Evolutionary conservation across 176 grass and related monocot species (phyloP).

Genomic region (Aegilops longissima): DNA sequence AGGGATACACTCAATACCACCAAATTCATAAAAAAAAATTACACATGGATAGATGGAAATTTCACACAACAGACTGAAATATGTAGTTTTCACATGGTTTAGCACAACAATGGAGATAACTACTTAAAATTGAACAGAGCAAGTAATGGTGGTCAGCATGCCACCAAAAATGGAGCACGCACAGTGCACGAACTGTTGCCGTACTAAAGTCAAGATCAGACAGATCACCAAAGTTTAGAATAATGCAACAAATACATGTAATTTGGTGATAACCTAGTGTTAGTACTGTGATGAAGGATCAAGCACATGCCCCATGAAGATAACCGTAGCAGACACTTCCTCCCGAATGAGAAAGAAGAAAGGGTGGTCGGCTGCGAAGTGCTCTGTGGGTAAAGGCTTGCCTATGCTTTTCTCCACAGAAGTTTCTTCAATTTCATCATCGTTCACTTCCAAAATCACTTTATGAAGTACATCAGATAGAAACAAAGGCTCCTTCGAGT

Average conservation of each 20-base stretch:
- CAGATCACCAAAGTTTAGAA: neutral
- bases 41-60: neutral
- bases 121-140: neutral
- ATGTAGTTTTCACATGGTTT: neutral
- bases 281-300: conserved; percentile 35
- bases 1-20: neutral
- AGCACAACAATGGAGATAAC: neutral
- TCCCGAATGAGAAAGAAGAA: conserved; percentile 55
- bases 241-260: neutral
- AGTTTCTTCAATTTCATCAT: conserved; percentile 29
- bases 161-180: neutral
- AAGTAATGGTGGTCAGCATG: neutral
- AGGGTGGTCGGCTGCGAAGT: conserved; percentile 39
- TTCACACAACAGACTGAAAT: conserved; percentile 10
- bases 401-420: conserved; percentile 13
- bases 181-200: neutral
- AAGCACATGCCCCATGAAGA: conserved; percentile 46
- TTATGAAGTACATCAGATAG: conserved; percentile 52
- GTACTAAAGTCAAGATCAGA: neutral
- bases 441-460: conserved; percentile 48
- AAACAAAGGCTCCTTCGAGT: conserved; percentile 19
- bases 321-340: conserved; percentile 42
- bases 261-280: conserved; percentile 10
- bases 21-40: neutral
- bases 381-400: conserved; percentile 40